Evolutionary conservation across 192 early-diverging fungal genomes (phyloP).

Genomic region (Thamnidium elegans): DNA sequence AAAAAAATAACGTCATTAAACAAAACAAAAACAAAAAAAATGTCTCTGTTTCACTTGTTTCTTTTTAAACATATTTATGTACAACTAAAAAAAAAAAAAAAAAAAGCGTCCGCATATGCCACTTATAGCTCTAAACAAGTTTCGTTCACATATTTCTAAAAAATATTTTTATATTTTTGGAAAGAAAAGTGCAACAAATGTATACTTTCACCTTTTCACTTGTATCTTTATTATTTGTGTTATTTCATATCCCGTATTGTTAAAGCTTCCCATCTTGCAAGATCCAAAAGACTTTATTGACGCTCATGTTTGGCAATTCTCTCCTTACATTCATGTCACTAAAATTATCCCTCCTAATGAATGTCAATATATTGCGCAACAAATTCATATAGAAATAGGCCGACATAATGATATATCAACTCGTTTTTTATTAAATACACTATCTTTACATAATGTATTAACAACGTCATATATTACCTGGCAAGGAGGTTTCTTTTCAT

Average conservation of each 20-base stretch:
- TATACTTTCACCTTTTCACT: background rate
- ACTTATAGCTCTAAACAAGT: no score
- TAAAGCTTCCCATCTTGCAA: background rate
- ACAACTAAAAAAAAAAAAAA: no score
- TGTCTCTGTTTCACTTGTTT: no score
- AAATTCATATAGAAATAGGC: constrained; percentile 7
- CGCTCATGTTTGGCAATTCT: constrained; percentile 8
- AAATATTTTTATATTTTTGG: constrained; percentile 1
- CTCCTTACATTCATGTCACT: background rate
- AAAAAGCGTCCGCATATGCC: no score
- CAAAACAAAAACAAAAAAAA: no score
- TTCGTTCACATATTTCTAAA: no score
- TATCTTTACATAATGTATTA: constrained; percentile 4
- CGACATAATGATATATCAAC: constrained; percentile 13
- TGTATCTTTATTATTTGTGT: background rate
- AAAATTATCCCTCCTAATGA: background rate
- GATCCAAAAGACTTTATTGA: background rate
- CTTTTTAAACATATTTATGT: no score
- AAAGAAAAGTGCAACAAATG: background rate
- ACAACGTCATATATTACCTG: background rate
- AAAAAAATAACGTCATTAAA: background rate
- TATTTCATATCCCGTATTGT: background rate
- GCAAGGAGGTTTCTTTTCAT: no score
- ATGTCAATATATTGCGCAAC: constrained; percentile 5
- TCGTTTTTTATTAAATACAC: constrained; percentile 3